phyloP scores from a whole-genome alignment of 495 filamentous ascomycete species.

The Penicillium steckii region DNA sequence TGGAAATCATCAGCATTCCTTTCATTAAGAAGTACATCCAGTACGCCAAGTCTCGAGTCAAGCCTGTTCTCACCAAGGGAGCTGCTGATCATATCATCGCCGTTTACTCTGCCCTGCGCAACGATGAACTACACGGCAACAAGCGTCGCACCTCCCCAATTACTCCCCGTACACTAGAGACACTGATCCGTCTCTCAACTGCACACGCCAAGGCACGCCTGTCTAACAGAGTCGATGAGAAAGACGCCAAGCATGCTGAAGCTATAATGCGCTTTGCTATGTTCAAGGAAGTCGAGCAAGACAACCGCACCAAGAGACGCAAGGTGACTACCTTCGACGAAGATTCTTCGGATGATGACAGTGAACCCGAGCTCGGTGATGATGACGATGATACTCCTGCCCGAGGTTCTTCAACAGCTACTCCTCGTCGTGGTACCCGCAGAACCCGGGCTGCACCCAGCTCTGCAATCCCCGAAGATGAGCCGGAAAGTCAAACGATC shows the following conservation, averaged over 20 bases:
- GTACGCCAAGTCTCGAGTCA: constrained; percentile 90
- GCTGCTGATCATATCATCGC: constrained; percentile 89
- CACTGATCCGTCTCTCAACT: constrained; percentile 92
- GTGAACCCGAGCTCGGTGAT: constrained; percentile 39
- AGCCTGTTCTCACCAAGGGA: constrained; percentile 88
- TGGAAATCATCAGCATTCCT: constrained; percentile 93
- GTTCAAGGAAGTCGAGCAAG: constrained; percentile 95
- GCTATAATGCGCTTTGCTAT: constrained; percentile 90
- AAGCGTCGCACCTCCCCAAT: constrained; percentile 91
- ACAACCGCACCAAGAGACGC: constrained; percentile 74
- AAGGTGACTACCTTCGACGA: constrained; percentile 52
- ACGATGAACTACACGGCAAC: constrained; percentile 93
- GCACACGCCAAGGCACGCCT: constrained; percentile 94
- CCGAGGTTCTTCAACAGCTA: constrained; percentile 34
- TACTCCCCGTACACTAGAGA: constrained; percentile 96
- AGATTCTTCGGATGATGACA: constrained; percentile 42
- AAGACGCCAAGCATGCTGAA: constrained; percentile 86
- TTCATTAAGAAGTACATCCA: constrained; percentile 99
- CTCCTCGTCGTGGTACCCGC: constrained; percentile 17
- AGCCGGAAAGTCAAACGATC: constrained; percentile 43
- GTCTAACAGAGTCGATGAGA: constrained; percentile 88
- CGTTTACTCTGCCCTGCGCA: constrained; percentile 90
- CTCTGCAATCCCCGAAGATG: constrained; percentile 28
- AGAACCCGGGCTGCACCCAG: constrained; percentile 51
- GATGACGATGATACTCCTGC: constrained; percentile 33